Base-by-base conservation (phyloP, 164 flowering plant genomes). In the Chimonanthus praecox region DNA sequence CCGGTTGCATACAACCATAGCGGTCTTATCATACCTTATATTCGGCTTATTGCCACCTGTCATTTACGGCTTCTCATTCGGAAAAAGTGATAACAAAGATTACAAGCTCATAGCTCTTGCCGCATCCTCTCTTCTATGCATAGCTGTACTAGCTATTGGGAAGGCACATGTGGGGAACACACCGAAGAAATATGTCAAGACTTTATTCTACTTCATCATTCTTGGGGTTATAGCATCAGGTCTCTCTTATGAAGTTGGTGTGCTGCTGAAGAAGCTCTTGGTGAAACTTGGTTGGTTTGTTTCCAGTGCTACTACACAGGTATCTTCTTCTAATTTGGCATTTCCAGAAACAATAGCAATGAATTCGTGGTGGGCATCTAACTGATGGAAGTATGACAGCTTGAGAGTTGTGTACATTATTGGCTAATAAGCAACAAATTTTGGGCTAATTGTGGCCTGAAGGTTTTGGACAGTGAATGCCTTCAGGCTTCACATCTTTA, bases 21-120 rank as follows among this genome's bases (percentile, higher is more conserved):
- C 78, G 2, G 68, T 92, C 6, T 47, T 90, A 64, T 90, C 96
- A 50, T 88, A 77, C 80, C 72, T 87, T 66, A 64, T 84, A 8
- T 88, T 86, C 70, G 94, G 94, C 65, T 69, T 84, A 54, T 45
- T 88, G 49, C 85, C 94, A n/a, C 84, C 87, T 3, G 63, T 83
- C 47, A 75, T 65, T 6, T 88, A 86, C n/a, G 87, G 83, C 58
- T 84, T 88, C 81, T 77, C 86, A 48, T 88, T 85, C 73, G 79
- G 77, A 6, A 51, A 77, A 68, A 83, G 81, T 11, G 74, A 79
- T 45, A 70, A 82, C 74, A 80, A 70, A 67, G 83, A 82, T n/a
- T 74, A 78, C 85, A 86, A 82, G 80, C 79, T 87, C 58, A 65
- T 82, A 3, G 81, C 76, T 9, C 83, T 82, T 69, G 82, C 83